These are phyloP conservation scores for Trypanosoma theileri DNA, from an alignment of 208 protist genomes.

Conservation along the genomic window DNA sequence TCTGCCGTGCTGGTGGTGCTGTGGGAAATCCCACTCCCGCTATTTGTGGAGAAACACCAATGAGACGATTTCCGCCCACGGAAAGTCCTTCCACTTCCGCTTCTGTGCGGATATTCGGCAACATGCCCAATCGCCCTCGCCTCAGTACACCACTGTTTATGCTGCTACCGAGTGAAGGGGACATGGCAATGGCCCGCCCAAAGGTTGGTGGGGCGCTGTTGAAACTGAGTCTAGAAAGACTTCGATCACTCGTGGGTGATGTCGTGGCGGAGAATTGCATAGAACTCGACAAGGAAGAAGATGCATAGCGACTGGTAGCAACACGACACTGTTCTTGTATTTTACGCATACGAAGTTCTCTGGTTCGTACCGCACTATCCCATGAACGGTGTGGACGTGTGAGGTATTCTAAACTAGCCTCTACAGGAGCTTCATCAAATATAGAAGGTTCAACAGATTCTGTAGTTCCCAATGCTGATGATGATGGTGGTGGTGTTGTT, in stretches of 20 bases:
- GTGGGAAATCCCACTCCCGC: not conserved
- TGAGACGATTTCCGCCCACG: constrained; percentile 22
- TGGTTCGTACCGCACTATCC: constrained; percentile 56
- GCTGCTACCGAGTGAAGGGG: constrained; percentile 14
- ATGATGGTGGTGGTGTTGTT: not conserved
- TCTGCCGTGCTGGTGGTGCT: not conserved
- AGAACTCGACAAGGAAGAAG: constrained; percentile 37
- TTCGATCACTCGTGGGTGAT: constrained; percentile 10
- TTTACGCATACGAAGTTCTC: constrained; percentile 37
- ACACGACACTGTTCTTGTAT: constrained; percentile 46
- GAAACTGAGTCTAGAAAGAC: constrained; percentile 22
- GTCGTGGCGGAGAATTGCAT: constrained; percentile 44
- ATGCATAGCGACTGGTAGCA: constrained; percentile 36
- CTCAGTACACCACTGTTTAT: constrained; percentile 21
- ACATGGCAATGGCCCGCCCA: constrained; percentile 27
- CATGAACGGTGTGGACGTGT: constrained; percentile 86
- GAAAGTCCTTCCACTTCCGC: constrained; percentile 10
- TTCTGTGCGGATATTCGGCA: constrained; percentile 1
- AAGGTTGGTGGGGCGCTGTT: constrained; percentile 42
- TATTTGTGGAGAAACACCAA: not conserved
- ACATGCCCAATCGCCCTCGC: constrained; percentile 13
- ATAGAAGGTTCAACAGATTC: constrained; percentile 31
- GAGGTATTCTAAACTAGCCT: constrained; percentile 86
- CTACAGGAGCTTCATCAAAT: constrained; percentile 68
- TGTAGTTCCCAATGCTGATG: not conserved